Conservation (phyloP, 257 asterid species). For the Scutellaria baicalensis region DNA sequence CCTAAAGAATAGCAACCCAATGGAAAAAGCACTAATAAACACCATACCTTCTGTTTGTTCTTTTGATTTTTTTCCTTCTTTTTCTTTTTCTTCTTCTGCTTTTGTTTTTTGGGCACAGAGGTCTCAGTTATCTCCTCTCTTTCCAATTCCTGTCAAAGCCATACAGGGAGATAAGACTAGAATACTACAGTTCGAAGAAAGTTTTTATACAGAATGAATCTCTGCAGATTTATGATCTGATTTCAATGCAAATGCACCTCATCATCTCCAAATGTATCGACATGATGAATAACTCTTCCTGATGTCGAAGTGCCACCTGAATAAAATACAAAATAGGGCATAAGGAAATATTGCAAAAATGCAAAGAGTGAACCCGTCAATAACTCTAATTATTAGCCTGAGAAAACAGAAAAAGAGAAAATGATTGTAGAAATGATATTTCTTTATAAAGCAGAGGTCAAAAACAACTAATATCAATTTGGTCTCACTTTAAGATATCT, state of each 20-base stretch:
- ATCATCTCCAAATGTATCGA: conserved; percentile 56
- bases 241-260: conserved; percentile 41
- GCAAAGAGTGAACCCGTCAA: neutral
- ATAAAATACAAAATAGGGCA: conserved; percentile 1
- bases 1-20: neutral
- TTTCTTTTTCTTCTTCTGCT: conserved; percentile 47
- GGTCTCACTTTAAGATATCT: neutral
- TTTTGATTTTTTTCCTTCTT: conserved; percentile 34
- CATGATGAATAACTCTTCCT: conserved; percentile 75
- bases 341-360: neutral
- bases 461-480: neutral
- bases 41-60: conserved; percentile 39
- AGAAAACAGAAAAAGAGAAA: neutral
- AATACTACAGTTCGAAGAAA: neutral
- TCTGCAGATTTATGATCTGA: neutral
- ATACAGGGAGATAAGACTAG: neutral
- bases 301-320: conserved; percentile 77
- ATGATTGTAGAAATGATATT: neutral
- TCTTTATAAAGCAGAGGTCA: neutral
- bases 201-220: neutral
- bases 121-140: conserved; percentile 24
- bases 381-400: neutral
- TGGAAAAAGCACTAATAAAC: neutral
- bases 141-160: conserved; percentile 35
- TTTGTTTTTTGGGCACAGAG: conserved; percentile 26